These are phyloP conservation scores for Colletotrichum gigasporum DNA, from an alignment of 2,329 filamentous ascomycete species.

Conservation along the genomic window DNA sequence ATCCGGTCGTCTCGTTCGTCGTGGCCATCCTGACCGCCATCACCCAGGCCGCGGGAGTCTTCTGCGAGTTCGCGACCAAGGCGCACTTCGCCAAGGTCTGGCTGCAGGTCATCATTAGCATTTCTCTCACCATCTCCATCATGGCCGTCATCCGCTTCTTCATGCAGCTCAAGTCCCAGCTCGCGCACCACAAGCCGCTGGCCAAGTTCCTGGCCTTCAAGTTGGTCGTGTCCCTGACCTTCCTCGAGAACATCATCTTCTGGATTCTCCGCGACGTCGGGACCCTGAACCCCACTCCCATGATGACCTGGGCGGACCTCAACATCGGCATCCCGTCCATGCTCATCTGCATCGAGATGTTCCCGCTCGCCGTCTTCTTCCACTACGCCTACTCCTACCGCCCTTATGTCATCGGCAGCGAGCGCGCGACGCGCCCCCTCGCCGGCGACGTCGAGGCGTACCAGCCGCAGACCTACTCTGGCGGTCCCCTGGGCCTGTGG, in stretches of 20 bases:
- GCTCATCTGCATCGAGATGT: slow-evolving; percentile 38
- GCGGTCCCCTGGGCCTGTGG: slow-evolving; percentile 33
- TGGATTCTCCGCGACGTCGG: slow-evolving; percentile 36
- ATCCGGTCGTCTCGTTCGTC: slow-evolving; percentile 43
- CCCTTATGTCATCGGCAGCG: slow-evolving; percentile 35
- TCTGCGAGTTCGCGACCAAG: slow-evolving; percentile 41
- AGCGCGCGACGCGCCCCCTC: slow-evolving; percentile 14
- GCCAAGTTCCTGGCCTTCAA: slow-evolving; percentile 38
- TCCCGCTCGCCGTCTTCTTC: slow-evolving; percentile 36
- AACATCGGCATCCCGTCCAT: slow-evolving; percentile 36
- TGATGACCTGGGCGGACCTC: slow-evolving; percentile 35
- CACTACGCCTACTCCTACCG: slow-evolving; percentile 35
- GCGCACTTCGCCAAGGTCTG: slow-evolving; percentile 42
- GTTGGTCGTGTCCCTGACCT: slow-evolving; percentile 37
- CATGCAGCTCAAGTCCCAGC: slow-evolving; percentile 28
- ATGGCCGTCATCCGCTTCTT: slow-evolving; percentile 36
- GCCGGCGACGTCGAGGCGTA: slow-evolving; percentile 18
- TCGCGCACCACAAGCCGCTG: slow-evolving; percentile 35
- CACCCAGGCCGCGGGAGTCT: slow-evolving; percentile 40
- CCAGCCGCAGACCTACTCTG: slow-evolving; percentile 34
- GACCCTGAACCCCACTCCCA: slow-evolving; percentile 32
- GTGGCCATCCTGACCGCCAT: slow-evolving; percentile 52
- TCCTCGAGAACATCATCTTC: slow-evolving; percentile 36
- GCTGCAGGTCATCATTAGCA: slow-evolving; percentile 40
- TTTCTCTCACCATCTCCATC: slow-evolving; percentile 37